Evolutionary conservation across 495 filamentous ascomycete genomes (phyloP).

Genomic region (Aspergillus steynii): DNA sequence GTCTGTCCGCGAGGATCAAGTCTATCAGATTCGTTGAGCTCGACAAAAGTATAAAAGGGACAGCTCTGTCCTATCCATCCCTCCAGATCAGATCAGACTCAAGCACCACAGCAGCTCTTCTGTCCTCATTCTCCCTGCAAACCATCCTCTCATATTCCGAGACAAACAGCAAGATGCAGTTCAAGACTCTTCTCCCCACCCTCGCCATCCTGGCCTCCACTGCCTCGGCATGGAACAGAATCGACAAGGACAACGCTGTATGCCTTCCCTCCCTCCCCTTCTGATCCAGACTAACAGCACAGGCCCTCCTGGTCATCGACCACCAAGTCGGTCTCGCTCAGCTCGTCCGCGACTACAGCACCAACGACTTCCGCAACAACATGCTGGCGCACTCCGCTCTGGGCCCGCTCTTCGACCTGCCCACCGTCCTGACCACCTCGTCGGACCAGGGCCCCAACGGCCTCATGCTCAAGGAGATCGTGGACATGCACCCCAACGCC

Average conservation of each 20-base stretch:
- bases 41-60: not conserved
- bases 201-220: slow-evolving; percentile 16
- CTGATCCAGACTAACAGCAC: not conserved
- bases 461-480: slow-evolving; percentile 67
- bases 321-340: slow-evolving; percentile 69
- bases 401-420: slow-evolving; percentile 65
- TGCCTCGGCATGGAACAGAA: slow-evolving; percentile 35
- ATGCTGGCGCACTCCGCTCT: slow-evolving; percentile 70
- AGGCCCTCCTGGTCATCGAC: slow-evolving; percentile 66
- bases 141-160: not conserved
- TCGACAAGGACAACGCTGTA: slow-evolving; percentile 61
- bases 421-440: slow-evolving; percentile 69
- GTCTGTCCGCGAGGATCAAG: not conserved
- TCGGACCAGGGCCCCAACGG: slow-evolving; percentile 66
- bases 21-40: not conserved
- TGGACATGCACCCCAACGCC: slow-evolving; percentile 65
- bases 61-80: not conserved
- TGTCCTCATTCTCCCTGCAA: not conserved
- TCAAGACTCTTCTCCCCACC: slow-evolving; percentile 5
- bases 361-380: slow-evolving; percentile 62
- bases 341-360: slow-evolving; percentile 63
- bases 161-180: slow-evolving; percentile 7
- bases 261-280: slow-evolving; percentile 8
- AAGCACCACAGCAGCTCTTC: not conserved
- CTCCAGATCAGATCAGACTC: not conserved